Conservation (phyloP, 2,329 filamentous ascomycete species). For the Paracorniculantispora psalliotae region DNA sequence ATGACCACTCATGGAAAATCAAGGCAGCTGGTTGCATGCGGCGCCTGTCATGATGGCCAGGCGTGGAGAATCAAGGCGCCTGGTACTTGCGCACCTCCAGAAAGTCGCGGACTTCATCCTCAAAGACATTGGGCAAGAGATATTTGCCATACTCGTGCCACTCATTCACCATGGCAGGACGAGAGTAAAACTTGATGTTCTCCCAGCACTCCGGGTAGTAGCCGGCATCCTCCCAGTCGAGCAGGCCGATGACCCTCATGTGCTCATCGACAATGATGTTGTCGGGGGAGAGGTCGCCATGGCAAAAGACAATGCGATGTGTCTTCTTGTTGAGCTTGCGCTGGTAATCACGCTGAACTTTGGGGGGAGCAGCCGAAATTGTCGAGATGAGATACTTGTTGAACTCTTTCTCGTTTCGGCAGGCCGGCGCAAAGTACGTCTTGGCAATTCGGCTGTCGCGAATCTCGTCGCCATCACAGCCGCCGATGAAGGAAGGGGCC, state of each 20-base stretch:
- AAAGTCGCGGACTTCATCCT: conserved; percentile 3
- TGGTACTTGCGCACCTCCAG: neutral
- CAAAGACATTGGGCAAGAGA: conserved; percentile 4
- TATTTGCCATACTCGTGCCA: conserved; percentile 11
- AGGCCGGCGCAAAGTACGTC: conserved; percentile 13
- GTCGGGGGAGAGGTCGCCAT: conserved; percentile 40
- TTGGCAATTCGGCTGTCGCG: conserved; percentile 13
- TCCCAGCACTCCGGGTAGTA: conserved; percentile 38
- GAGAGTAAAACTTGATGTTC: conserved; percentile 21
- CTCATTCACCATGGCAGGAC: conserved; percentile 1
- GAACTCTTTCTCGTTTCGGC: conserved; percentile 14
- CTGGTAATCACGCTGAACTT: conserved; percentile 13
- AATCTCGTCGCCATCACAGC: conserved; percentile 15
- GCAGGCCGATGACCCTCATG: conserved; percentile 31
- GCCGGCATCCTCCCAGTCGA: conserved; percentile 43
- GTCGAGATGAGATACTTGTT: conserved; percentile 16
- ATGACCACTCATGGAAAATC: neutral
- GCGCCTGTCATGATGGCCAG: neutral
- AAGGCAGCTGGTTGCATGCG: neutral
- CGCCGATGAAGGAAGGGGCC: neutral
- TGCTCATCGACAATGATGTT: conserved; percentile 36
- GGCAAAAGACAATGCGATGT: conserved; percentile 36
- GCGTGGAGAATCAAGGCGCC: neutral
- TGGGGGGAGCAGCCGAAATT: conserved; percentile 1
- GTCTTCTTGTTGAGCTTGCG: conserved; percentile 10